phyloP scores from a whole-genome alignment of 1,284 basidiomycete genomes.

The Heterobasidion irregulare region DNA sequence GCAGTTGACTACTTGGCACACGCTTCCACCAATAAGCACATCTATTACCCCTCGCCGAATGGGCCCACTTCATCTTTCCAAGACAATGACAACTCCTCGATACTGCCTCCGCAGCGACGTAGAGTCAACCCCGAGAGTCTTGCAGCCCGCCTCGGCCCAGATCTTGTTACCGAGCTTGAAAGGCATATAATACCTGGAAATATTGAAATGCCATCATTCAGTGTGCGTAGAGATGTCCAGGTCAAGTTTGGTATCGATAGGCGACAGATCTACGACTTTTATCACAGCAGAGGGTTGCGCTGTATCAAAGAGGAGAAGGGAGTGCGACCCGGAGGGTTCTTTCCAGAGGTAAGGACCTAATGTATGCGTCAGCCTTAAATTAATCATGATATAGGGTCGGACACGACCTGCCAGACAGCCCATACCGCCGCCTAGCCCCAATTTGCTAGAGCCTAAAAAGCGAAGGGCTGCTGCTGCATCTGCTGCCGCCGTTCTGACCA shows the following conservation, averaged over 20 bases:
- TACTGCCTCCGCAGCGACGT: slow-evolving; percentile 15
- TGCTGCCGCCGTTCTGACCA: slow-evolving; percentile 1
- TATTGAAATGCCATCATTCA: slow-evolving; percentile 63
- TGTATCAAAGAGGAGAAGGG: slow-evolving; percentile 19
- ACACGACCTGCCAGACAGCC: slow-evolving; percentile 6
- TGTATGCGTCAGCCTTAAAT: neutral
- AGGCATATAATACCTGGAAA: slow-evolving; percentile 55
- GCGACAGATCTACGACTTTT: slow-evolving; percentile 70
- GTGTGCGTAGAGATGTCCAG: slow-evolving; percentile 59
- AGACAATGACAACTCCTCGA: neutral
- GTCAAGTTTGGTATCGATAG: slow-evolving; percentile 59
- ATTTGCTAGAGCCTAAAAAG: slow-evolving; percentile 5
- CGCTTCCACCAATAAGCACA: too few species aligned
- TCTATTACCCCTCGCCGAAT: neutral
- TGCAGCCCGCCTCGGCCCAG: slow-evolving; percentile 53
- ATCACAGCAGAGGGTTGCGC: slow-evolving; percentile 49
- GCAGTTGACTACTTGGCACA: too few species aligned
- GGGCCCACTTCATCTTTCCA: neutral
- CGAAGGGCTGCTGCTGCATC: slow-evolving; percentile 9
- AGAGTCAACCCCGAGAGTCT: slow-evolving; percentile 40
- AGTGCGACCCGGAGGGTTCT: slow-evolving; percentile 19
- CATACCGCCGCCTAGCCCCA: slow-evolving; percentile 2
- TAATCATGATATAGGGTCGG: slow-evolving; percentile 2
- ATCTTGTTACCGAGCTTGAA: slow-evolving; percentile 61
- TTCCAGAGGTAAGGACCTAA: slow-evolving; percentile 8